phyloP scores from a whole-genome alignment of 179 eudicot species.

The Spinacia oleracea region DNA sequence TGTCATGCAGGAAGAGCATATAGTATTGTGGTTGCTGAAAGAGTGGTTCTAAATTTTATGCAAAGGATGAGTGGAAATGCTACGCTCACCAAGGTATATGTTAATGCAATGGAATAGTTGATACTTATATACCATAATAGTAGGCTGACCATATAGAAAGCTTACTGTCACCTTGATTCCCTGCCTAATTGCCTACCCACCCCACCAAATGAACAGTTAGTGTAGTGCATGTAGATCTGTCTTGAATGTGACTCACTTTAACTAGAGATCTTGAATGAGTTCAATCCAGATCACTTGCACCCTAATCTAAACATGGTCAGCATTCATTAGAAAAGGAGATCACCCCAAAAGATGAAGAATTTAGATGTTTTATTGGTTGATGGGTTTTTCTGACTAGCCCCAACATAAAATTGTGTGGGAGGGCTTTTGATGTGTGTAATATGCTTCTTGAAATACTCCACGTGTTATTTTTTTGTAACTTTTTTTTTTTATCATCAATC shows the following conservation, averaged over 20 bases:
- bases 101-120: neutral
- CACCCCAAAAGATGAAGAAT: too few species aligned
- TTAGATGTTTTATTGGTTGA: neutral
- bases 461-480: neutral
- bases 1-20: constrained; percentile 74
- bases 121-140: too few species aligned
- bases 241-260: neutral
- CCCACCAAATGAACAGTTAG: neutral
- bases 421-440: neutral
- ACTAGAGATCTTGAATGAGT: neutral
- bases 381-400: neutral
- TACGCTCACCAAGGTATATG: constrained; percentile 84
- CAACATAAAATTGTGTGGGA: neutral
- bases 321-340: too few species aligned
- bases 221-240: neutral
- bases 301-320: neutral
- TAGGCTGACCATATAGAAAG: neutral
- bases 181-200: too few species aligned
- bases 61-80: constrained; percentile 99
- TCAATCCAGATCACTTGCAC: neutral
- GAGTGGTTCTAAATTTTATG: constrained; percentile 95
- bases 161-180: neutral
- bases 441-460: neutral
- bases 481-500: too few species aligned
- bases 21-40: constrained; percentile 83